Evolutionary conservation across 805 yeast species (phyloP).

Genomic region (Sugiyamaella boreocaroliniensis): DNA sequence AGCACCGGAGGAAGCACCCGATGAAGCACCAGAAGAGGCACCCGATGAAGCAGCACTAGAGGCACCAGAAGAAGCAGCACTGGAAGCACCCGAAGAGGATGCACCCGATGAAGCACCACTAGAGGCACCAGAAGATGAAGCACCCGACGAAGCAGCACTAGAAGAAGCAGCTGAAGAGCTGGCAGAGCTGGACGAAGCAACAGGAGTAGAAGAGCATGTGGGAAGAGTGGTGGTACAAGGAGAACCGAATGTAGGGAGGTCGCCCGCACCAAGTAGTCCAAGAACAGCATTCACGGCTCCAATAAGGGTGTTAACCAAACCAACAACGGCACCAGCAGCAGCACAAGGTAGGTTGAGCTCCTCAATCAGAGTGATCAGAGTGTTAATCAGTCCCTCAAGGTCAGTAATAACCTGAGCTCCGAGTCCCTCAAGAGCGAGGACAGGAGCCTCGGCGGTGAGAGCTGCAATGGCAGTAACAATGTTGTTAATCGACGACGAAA

Average conservation of each 20-base stretch:
- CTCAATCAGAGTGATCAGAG: not conserved
- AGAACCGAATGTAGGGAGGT: not conserved
- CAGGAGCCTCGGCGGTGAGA: not conserved
- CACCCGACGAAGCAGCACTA: no score
- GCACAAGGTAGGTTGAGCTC: constrained; percentile 3
- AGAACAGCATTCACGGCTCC: not conserved
- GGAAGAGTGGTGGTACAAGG: constrained; percentile 1
- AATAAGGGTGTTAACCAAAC: not conserved
- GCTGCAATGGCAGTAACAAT: not conserved
- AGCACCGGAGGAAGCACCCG: no score
- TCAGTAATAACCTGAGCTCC: not conserved
- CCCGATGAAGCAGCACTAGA: no score
- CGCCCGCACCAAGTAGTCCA: not conserved
- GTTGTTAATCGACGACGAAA: not conserved
- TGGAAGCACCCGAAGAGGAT: no score
- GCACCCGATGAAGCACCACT: no score
- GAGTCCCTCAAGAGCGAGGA: not conserved
- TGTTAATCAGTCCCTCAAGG: not conserved
- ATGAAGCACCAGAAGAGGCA: no score
- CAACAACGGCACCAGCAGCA: not conserved
- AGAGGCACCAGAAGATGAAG: no score
- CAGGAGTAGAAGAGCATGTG: not conserved
- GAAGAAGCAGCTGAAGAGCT: no score
- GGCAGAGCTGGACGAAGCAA: not conserved
- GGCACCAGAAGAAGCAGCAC: no score